Evolutionary conservation across 169 alveolate genomes (phyloP).

Genomic region (Eimeria brunetti): DNA sequence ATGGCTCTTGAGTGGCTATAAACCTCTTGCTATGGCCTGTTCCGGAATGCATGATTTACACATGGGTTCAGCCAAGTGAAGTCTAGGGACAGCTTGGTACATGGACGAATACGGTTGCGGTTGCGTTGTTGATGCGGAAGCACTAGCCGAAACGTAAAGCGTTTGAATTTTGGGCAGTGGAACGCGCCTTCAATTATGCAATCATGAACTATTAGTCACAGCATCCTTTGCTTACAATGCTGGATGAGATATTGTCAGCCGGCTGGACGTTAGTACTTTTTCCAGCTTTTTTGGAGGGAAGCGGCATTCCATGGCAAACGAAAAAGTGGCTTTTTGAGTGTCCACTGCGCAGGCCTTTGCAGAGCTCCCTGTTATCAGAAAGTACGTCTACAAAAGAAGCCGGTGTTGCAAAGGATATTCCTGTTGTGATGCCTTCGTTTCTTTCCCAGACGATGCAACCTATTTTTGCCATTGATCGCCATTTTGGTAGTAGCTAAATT

Average conservation of each 20-base stretch:
- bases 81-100: not conserved
- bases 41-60: not conserved
- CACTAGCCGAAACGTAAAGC: not conserved
- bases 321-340: no score
- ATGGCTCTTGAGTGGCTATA: not conserved
- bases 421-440: not conserved
- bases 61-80: not conserved
- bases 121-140: not conserved
- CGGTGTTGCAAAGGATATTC: not conserved
- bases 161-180: not conserved
- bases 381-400: not conserved
- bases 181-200: not conserved
- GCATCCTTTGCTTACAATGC: not conserved
- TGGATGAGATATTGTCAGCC: not conserved
- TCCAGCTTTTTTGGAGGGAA: not conserved
- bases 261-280: not conserved
- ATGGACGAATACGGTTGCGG: not conserved
- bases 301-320: not conserved
- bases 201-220: not conserved
- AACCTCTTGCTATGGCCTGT: not conserved
- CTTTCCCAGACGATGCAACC: no score
- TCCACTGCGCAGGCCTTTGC: not conserved
- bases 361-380: not conserved
- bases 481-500: not conserved
- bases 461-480: not conserved